Percentiles rank a stretch among this genome's conserved stretches.
Conservation (phyloP, 2,329 filamentous ascomycete genomes). For the Verticillium dahliae region DNA sequence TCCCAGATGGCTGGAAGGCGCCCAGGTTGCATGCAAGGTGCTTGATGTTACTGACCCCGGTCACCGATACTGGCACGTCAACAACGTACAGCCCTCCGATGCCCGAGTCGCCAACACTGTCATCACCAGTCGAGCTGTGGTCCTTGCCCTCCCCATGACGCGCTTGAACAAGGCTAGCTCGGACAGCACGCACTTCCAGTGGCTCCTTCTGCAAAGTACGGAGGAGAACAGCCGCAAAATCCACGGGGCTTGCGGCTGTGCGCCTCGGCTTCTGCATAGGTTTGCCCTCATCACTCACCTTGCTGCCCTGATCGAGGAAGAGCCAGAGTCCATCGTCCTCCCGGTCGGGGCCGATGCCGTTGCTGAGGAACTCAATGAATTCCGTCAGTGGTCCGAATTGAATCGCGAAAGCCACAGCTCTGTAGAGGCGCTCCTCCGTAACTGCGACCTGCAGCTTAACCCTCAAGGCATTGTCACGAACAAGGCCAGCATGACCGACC, state of each 20-base stretch:
- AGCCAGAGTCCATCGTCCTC: constrained; percentile 21
- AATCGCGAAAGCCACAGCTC: neutral
- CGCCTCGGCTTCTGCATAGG: constrained; percentile 28
- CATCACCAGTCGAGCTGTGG: constrained; percentile 30
- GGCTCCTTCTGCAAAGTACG: constrained; percentile 29
- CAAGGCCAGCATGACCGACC: constrained; percentile 26
- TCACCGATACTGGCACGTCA: constrained; percentile 25
- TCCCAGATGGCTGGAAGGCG: constrained; percentile 31
- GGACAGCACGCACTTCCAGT: constrained; percentile 26
- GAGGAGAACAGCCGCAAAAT: constrained; percentile 27
- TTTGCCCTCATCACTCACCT: constrained; percentile 31
- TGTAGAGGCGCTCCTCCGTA: neutral
- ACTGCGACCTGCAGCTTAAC: neutral
- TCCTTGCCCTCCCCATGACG: constrained; percentile 32
- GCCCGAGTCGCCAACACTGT: constrained; percentile 30
- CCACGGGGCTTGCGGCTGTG: constrained; percentile 34
- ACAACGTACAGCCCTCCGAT: constrained; percentile 24
- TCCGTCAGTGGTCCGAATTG: constrained; percentile 9
- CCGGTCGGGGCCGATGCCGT: constrained; percentile 22
- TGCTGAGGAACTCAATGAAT: constrained; percentile 15
- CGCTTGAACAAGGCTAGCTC: constrained; percentile 17
- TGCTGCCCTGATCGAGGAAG: constrained; percentile 24
- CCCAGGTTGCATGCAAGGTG: constrained; percentile 25
- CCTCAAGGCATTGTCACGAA: constrained; percentile 1
- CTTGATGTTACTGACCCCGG: constrained; percentile 28